Percentiles rank a stretch among this genome's conserved stretches.
Evolutionary conservation across 2,329 filamentous ascomycete species (phyloP).

Genomic region (Hymenoscyphus occultus): DNA sequence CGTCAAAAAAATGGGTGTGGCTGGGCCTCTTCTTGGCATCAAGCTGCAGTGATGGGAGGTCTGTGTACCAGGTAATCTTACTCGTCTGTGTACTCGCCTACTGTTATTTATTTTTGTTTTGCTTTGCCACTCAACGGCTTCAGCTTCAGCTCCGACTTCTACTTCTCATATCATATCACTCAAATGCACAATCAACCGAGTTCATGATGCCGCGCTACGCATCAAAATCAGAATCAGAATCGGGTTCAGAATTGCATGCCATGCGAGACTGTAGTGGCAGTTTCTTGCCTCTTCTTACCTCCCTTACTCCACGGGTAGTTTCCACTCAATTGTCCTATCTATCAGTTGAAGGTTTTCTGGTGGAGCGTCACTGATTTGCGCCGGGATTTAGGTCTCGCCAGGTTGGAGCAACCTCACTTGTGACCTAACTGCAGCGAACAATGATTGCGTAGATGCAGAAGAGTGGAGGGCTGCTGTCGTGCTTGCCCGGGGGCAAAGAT

Average conservation of each 20-base stretch:
- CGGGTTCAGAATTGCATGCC: too few species aligned
- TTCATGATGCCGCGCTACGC: neutral
- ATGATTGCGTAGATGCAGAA: conserved; percentile 1
- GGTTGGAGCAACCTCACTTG: neutral
- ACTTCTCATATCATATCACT: too few species aligned
- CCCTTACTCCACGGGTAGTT: neutral
- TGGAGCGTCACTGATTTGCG: conserved; percentile 2
- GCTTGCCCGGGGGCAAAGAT: neutral
- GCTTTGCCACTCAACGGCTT: neutral
- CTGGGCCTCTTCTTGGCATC: conserved; percentile 1
- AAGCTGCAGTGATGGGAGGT: neutral
- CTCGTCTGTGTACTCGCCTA: too few species aligned
- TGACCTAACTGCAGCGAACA: neutral
- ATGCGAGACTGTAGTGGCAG: neutral
- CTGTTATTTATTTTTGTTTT: neutral
- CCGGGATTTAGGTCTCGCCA: neutral
- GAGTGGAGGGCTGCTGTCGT: neutral
- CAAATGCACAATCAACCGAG: neutral
- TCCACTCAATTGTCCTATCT: neutral
- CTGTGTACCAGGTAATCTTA: too few species aligned
- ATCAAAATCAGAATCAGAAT: too few species aligned
- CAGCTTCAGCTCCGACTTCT: neutral
- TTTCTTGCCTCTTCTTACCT: neutral
- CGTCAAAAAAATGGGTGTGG: conserved; percentile 4
- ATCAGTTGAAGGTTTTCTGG: neutral